Evolutionary conservation across 164 flowering plant genomes (phyloP), one percentile per base, ranked within the genome.

Genomic region (Nymphaea colorata): DNA sequence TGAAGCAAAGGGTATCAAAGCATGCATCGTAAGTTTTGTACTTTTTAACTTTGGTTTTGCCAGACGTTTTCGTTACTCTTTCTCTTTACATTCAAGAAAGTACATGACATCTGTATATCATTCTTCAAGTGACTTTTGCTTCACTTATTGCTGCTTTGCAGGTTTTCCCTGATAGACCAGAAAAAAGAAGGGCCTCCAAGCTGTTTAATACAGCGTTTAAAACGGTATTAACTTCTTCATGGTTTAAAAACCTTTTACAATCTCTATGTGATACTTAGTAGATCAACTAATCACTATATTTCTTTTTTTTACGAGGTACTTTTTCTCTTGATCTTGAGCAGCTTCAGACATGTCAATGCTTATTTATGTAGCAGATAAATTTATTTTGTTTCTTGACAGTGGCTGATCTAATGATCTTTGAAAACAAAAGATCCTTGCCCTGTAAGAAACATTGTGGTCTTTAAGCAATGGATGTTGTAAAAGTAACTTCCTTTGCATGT

Each of bases 81-180:
- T n/a, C 5, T 61, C 17, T 61, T 61, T 61, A 5, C 3, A 36
- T 36, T 61, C 41, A n/a, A 7, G 64, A 55, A 55, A 16, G 10
- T 55, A 10, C 59, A 55, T 55, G 16, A 55, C 16, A 25, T 25
- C 36, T 25, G 36, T 25, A 25, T 25, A 25, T 25, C 36, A 25
- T 25, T 25, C 36, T 55, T 2, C 12, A 55, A 55, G 36, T 61
- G 41, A n/a, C 11, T 61, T 2, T 61, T 5, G 11, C 64, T 61
- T 61, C 17, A 8, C 17, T 61, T 61, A 6, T n/a, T 61, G 16
- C 64, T 61, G 64, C 6, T 61, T n/a, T 61, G 64, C 77, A 94
- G 98, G 98, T 94, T 64, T 94, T 94, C 69, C 98, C 98, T 65
- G 97, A 94, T 74, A 81, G 80, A 75, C 96, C 98, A 69, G 97